phyloP scores from a whole-genome alignment of 768 basidiomycete genomes.

The Cyathus striatus region DNA sequence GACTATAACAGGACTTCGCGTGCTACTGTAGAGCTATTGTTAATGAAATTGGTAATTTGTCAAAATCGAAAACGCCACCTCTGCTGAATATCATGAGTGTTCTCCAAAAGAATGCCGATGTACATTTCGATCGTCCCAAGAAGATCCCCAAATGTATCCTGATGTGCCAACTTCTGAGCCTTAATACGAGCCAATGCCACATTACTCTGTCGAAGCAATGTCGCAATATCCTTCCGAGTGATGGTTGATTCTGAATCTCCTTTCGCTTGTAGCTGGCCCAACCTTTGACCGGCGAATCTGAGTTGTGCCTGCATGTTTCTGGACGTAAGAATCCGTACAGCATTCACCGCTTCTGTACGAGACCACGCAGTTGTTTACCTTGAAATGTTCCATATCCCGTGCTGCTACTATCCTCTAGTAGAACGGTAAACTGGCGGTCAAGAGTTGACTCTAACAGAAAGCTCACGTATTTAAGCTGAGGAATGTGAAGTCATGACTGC shows the following conservation, averaged over 20 bases:
- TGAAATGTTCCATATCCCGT: slow-evolving; percentile 31
- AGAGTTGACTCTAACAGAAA: too few relatives aligned
- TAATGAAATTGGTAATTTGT: background rate
- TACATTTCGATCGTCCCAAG: slow-evolving; percentile 64
- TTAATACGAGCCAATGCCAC: slow-evolving; percentile 65
- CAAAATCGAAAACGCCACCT: slow-evolving; percentile 25
- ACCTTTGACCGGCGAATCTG: slow-evolving; percentile 54
- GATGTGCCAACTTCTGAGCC: slow-evolving; percentile 59
- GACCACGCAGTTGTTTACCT: too few relatives aligned
- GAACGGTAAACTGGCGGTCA: too few relatives aligned
- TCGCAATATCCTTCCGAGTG: slow-evolving; percentile 64
- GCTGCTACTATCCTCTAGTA: too few relatives aligned
- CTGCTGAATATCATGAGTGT: slow-evolving; percentile 51
- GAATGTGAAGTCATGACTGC: too few relatives aligned
- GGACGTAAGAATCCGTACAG: too few relatives aligned
- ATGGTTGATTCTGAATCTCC: slow-evolving; percentile 62
- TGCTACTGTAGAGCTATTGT: slow-evolving; percentile 23
- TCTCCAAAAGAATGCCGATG: slow-evolving; percentile 55
- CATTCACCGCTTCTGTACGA: too few relatives aligned
- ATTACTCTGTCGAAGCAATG: slow-evolving; percentile 55
- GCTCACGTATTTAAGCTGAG: too few relatives aligned
- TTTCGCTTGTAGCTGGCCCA: slow-evolving; percentile 68
- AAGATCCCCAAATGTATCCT: slow-evolving; percentile 58
- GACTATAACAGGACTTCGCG: slow-evolving; percentile 43
- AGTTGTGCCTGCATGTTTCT: slow-evolving; percentile 53